These are phyloP conservation scores for Cyamopsis tetragonoloba DNA, from an alignment of 306 rosid species.

Conservation along the genomic window DNA sequence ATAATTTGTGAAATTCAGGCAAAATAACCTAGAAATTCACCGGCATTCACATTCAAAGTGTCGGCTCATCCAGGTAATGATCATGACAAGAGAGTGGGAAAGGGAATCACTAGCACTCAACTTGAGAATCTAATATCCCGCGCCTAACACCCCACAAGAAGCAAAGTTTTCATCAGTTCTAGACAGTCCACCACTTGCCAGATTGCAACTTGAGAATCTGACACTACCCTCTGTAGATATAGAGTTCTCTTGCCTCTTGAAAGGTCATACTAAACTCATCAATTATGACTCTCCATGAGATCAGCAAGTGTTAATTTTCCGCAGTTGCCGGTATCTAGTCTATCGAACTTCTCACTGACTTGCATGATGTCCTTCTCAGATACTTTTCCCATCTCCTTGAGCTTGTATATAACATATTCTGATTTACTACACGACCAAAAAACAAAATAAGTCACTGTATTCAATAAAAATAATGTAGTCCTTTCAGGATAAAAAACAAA, in stretches of 20 bases:
- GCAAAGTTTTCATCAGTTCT: constrained; percentile 8
- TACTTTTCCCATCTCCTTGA: constrained; percentile 91
- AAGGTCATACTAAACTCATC: neutral
- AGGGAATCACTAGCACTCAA: constrained; percentile 2
- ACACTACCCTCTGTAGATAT: neutral
- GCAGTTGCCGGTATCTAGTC: constrained; percentile 67
- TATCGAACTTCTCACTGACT: constrained; percentile 73
- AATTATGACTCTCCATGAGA: constrained; percentile 50
- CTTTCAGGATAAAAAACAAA: neutral
- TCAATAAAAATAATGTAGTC: constrained; percentile 18
- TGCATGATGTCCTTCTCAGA: constrained; percentile 75
- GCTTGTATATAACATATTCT: constrained; percentile 91
- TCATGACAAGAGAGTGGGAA: constrained; percentile 1
- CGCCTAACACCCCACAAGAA: constrained; percentile 1
- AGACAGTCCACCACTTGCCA: neutral
- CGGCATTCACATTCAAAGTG: neutral
- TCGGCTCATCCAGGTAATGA: neutral
- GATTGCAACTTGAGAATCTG: constrained; percentile 22
- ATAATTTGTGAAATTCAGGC: constrained; percentile 15
- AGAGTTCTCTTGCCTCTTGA: neutral
- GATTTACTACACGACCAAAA: constrained; percentile 66
- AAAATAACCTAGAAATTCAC: constrained; percentile 6
- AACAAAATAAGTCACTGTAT: constrained; percentile 1
- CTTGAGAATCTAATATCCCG: constrained; percentile 20
- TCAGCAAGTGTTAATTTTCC: constrained; percentile 84